Conservation (phyloP, 2,329 filamentous ascomycete genomes). For the Metarhizium guizhouense region DNA sequence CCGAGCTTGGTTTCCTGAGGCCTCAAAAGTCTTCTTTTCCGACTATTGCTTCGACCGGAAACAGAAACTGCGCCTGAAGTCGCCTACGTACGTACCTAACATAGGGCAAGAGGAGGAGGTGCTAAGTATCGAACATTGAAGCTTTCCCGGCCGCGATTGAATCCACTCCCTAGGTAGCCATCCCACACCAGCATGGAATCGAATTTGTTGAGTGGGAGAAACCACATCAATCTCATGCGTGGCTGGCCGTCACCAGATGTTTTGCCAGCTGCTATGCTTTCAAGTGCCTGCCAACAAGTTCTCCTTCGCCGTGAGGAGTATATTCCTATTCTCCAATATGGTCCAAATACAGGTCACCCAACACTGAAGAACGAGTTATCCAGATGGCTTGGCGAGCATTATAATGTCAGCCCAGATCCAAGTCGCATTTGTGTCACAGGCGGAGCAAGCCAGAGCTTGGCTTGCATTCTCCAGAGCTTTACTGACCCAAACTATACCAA, state of each 20-base stretch:
- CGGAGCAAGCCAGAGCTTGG: conserved; percentile 76
- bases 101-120: not conserved
- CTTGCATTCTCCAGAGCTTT: conserved; percentile 68
- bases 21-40: not conserved
- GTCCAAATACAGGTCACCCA: conserved; percentile 64
- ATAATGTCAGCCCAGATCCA: conserved; percentile 33
- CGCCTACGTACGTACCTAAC: not conserved
- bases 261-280: conserved; percentile 56
- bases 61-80: no score
- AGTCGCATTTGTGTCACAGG: conserved; percentile 72
- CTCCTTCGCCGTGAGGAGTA: conserved; percentile 48
- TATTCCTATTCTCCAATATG: conserved; percentile 65
- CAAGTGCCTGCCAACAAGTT: conserved; percentile 48
- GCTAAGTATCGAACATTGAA: not conserved
- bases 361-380: conserved; percentile 62
- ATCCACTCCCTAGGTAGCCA: not conserved
- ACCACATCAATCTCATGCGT: conserved; percentile 53
- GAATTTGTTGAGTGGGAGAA: conserved; percentile 4
- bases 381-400: conserved; percentile 59
- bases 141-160: not conserved
- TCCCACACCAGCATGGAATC: not conserved
- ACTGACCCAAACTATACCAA: conserved; percentile 69
- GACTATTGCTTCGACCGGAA: no score
- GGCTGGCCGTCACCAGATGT: conserved; percentile 59
- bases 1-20: not conserved